These are phyloP conservation scores for Aethionema arabicum DNA, from an alignment of 345 rosid species.

Conservation along the genomic window DNA sequence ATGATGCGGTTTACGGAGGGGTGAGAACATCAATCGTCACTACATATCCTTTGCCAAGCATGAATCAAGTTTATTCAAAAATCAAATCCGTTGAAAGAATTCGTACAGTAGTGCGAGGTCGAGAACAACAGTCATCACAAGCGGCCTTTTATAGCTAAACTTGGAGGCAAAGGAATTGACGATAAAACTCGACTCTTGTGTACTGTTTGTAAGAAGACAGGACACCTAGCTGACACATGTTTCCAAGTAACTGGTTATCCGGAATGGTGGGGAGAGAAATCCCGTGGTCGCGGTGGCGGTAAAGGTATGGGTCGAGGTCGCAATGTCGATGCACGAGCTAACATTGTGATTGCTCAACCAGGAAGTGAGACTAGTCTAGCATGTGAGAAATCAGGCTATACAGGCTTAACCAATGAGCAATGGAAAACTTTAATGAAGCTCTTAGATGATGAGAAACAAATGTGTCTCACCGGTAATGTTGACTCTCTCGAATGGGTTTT, in stretches of 20 bases:
- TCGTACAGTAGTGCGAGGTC: neutral
- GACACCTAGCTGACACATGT: neutral
- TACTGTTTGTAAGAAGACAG: neutral
- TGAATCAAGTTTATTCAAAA: neutral
- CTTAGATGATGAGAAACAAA: neutral
- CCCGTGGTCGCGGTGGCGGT: neutral
- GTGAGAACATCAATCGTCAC: neutral
- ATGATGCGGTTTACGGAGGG: neutral
- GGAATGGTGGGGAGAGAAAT: neutral
- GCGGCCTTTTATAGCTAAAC: neutral
- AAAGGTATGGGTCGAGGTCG: neutral
- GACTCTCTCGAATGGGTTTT: neutral
- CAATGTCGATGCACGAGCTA: neutral
- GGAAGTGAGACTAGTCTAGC: neutral
- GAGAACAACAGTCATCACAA: neutral
- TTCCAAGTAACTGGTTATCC: neutral
- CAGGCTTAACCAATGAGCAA: neutral
- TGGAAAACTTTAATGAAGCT: neutral
- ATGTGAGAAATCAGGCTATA: neutral
- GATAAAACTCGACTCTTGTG: neutral
- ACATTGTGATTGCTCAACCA: neutral
- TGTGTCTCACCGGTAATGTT: neutral
- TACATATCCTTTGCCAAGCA: neutral
- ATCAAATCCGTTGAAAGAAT: neutral
- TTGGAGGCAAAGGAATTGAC: neutral